These are phyloP conservation scores for Tricholomella constricta DNA, from an alignment of 768 basidiomycete genomes.

Conservation along the genomic window DNA sequence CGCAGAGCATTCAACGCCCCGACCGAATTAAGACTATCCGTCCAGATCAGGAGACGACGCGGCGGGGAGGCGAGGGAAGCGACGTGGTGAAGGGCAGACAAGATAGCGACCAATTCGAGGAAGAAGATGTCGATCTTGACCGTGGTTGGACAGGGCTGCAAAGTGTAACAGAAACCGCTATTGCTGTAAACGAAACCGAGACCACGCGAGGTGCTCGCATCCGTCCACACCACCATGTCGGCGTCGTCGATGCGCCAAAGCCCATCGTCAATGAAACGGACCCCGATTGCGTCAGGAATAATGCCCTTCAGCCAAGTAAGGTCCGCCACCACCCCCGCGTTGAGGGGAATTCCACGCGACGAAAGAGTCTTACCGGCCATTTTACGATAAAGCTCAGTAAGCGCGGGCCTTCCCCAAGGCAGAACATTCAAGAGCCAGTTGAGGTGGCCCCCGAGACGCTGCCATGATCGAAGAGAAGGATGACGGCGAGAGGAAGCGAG, in stretches of 20 bases:
- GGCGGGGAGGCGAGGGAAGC: slow-evolving; percentile 11
- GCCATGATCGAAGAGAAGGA: slow-evolving; percentile 26
- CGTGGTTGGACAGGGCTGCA: background rate
- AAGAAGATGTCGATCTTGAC: slow-evolving; percentile 23
- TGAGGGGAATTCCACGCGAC: background rate
- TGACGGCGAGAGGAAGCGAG: background rate
- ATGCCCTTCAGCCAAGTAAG: slow-evolving; percentile 1
- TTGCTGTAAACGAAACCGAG: slow-evolving; percentile 15
- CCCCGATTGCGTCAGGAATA: slow-evolving; percentile 12
- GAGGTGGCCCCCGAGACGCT: slow-evolving; percentile 29
- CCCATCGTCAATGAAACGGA: slow-evolving; percentile 15
- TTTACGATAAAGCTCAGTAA: slow-evolving; percentile 17
- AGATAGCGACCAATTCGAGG: slow-evolving; percentile 6
- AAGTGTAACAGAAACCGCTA: slow-evolving; percentile 17
- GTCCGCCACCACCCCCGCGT: background rate
- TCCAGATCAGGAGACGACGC: slow-evolving; percentile 12
- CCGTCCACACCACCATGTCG: slow-evolving; percentile 24
- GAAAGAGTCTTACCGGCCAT: background rate
- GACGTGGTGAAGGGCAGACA: slow-evolving; percentile 5
- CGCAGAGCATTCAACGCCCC: slow-evolving; percentile 11
- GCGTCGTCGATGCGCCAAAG: slow-evolving; percentile 19
- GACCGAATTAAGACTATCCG: slow-evolving; percentile 21
- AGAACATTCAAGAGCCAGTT: slow-evolving; percentile 38
- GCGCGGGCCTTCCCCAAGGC: slow-evolving; percentile 14
- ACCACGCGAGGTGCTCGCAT: slow-evolving; percentile 16